Base-by-base conservation (phyloP, 139 green algal genomes). In the Medakamo hakoo region DNA sequence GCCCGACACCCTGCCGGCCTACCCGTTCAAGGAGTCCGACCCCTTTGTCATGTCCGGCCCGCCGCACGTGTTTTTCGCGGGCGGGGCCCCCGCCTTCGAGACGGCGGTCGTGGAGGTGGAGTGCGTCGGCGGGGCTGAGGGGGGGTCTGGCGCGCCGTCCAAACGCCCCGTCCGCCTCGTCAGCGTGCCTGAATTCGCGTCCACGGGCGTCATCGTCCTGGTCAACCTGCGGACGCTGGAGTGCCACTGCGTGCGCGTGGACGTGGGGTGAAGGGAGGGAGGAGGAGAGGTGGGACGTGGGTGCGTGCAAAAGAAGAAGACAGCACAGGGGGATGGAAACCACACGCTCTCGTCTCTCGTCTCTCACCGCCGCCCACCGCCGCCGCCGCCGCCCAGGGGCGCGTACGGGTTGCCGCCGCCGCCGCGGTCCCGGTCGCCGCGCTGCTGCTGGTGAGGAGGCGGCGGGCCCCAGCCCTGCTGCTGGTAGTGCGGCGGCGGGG, bases 1-100 rank as follows among this genome's bases (percentile, higher is more conserved):
- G 2, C 93, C 93, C n/a, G 93, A 99, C 78, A 98, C 92, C 9
- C 84, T 99, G 26, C 79, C 86, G 21, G 84, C 78, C 76, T 96
- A 94, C 74, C 93, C 93, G 40, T 95, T 89, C 69, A 56, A 75
- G 25, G 80, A 91, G 62, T 24, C 63, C 4, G 93, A 99, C 77
- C 93, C 93, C 30, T 98, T 98, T 77, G 78, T 98, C 23, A 26
- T 98, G n/a, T 29, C 74, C 1, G 20, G 64, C n/a, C 75, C 73
- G 1, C 93, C 93, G 0, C 87, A 97, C 67, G 83, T 98, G 16
- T 85, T 92, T 62, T 98, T 97, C 68, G 87, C 80, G 0, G 93
- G 91, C 58, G 89, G 89, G 62, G 90, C 97, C 76, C 77, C 86
- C 1, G 66, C 62, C 16, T 97, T 92, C 71, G 78, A 65, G 2